phyloP scores from a whole-genome alignment of 2,329 filamentous ascomycete genomes.

The Pseudomassariella vexata region DNA sequence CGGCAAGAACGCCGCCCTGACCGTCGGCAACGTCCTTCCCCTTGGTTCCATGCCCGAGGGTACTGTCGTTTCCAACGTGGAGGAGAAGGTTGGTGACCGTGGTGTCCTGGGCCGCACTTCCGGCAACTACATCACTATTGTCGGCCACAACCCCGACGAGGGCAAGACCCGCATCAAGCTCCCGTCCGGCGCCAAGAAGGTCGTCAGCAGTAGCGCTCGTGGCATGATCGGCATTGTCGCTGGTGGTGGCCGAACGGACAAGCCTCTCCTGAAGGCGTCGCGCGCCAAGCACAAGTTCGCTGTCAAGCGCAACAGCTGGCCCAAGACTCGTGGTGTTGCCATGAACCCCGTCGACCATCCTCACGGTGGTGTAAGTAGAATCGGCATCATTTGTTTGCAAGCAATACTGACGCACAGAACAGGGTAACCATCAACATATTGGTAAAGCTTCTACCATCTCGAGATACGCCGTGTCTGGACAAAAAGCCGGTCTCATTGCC shows the following conservation, averaged over 20 bases:
- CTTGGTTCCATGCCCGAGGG: slow-evolving; percentile 93
- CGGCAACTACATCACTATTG: slow-evolving; percentile 98
- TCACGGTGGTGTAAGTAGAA: slow-evolving; percentile 83
- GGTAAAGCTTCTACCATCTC: slow-evolving; percentile 99
- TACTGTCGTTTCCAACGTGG: slow-evolving; percentile 98
- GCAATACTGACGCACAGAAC: slow-evolving; percentile 36
- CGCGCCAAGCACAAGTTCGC: slow-evolving; percentile 99
- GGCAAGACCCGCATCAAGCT: slow-evolving; percentile 99
- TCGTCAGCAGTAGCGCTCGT: slow-evolving; percentile 83
- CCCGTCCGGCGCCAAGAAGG: slow-evolving; percentile 98
- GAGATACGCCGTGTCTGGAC: slow-evolving; percentile 93
- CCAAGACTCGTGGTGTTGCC: slow-evolving; percentile 99
- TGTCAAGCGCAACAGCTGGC: slow-evolving; percentile 99
- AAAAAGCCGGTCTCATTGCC: slow-evolving; percentile 99
- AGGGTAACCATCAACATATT: slow-evolving; percentile 99
- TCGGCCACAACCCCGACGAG: slow-evolving; percentile 97
- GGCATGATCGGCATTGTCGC: slow-evolving; percentile 99
- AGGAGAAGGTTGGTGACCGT: slow-evolving; percentile 98
- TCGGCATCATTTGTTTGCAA: too few relatives aligned
- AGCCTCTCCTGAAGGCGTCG: slow-evolving; percentile 98
- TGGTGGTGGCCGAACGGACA: slow-evolving; percentile 98
- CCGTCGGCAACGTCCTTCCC: slow-evolving; percentile 95
- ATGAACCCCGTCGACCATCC: slow-evolving; percentile 99
- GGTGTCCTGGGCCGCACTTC: slow-evolving; percentile 94
- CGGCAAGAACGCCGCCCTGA: slow-evolving; percentile 96